These are phyloP conservation scores for Crassisporium funariophilum DNA, from an alignment of 768 basidiomycete species.

Conservation along the genomic window DNA sequence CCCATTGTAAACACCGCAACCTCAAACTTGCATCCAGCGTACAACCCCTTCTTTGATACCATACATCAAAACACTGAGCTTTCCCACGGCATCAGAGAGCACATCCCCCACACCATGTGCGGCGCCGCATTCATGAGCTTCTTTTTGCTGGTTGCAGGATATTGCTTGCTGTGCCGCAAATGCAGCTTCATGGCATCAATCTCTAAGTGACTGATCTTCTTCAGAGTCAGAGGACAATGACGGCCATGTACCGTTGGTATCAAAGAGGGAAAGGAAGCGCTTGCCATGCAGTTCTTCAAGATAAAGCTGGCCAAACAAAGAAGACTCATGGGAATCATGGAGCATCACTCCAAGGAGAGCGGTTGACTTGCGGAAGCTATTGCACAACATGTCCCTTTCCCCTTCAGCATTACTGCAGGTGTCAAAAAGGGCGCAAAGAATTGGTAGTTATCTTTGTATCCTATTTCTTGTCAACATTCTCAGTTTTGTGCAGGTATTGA, in stretches of 20 bases:
- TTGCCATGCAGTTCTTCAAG: constrained; percentile 92
- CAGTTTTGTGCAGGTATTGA: constrained; percentile 62
- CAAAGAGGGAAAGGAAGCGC: constrained; percentile 72
- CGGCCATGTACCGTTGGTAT: constrained; percentile 36
- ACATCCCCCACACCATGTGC: constrained; percentile 65
- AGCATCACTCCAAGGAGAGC: constrained; percentile 78
- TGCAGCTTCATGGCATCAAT: constrained; percentile 18
- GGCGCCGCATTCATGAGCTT: constrained; percentile 66
- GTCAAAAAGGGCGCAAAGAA: constrained; percentile 96
- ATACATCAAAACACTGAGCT: constrained; percentile 89
- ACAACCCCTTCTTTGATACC: constrained; percentile 95
- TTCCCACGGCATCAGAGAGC: constrained; percentile 71
- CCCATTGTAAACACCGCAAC: constrained; percentile 15
- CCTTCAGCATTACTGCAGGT: constrained; percentile 93
- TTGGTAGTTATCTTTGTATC: constrained; percentile 46
- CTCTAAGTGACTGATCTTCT: constrained; percentile 26
- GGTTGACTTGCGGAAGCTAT: constrained; percentile 20
- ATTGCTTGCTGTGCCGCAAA: constrained; percentile 59
- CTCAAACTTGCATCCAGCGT: constrained; percentile 37
- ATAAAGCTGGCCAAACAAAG: constrained; percentile 92
- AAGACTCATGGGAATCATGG: constrained; percentile 87
- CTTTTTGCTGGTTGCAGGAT: constrained; percentile 76
- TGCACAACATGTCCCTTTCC: constrained; percentile 46
- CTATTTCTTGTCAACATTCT: neutral
- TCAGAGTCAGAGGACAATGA: constrained; percentile 35